These are phyloP conservation scores for Cicer pinnatifidum DNA, from an alignment of 306 rosid genomes.

Conservation along the genomic window DNA sequence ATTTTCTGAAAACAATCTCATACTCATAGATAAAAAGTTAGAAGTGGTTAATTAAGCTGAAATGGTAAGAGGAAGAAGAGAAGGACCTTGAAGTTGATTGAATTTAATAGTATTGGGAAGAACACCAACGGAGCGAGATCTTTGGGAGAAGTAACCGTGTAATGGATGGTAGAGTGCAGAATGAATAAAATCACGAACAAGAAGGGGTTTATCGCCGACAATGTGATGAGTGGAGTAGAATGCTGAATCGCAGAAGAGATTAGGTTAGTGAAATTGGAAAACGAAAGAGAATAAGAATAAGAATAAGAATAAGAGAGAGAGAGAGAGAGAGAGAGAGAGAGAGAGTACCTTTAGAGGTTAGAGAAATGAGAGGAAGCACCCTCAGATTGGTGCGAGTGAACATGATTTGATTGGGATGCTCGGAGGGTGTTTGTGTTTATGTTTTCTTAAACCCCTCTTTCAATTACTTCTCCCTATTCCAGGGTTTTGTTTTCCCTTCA, in stretches of 20 bases:
- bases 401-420: conserved; percentile 5
- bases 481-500: conserved; percentile 27
- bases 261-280: conserved; percentile 19
- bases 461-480: neutral
- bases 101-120: conserved; percentile 65
- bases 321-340: conserved; percentile 31
- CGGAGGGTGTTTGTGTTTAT: neutral
- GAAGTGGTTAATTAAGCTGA: no score
- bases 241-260: conserved; percentile 53
- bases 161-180: conserved; percentile 84
- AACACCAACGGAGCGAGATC: conserved; percentile 80
- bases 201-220: conserved; percentile 79
- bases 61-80: neutral
- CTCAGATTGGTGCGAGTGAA: conserved; percentile 42
- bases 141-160: conserved; percentile 83
- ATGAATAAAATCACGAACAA: conserved; percentile 93
- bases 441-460: conserved; percentile 44
- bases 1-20: neutral
- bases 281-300: neutral
- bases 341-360: conserved; percentile 51
- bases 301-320: conserved; percentile 12
- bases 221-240: conserved; percentile 69
- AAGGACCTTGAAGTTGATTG: conserved; percentile 75
- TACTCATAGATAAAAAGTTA: no score
- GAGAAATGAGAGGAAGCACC: conserved; percentile 40